Base-by-base conservation (phyloP, 129 eudicot species). In the Logfia minima region DNA sequence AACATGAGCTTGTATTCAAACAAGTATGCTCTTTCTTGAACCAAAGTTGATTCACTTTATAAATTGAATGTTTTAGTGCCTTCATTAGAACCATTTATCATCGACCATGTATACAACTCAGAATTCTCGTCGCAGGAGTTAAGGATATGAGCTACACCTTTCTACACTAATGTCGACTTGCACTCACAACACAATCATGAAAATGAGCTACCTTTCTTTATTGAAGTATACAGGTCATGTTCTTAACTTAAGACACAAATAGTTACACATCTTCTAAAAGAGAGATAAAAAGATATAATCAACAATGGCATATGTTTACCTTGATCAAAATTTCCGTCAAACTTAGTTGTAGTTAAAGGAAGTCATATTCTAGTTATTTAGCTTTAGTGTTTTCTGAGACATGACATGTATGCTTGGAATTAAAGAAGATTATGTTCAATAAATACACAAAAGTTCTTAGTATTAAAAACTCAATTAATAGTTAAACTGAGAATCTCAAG, bases 1-100 rank as follows among this genome's bases (percentile, higher is more conserved):
- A 26, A 58, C 22, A n/a, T 73, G 66, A 17, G 22, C 64, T 51
- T 66, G 52, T 14, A 76, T n/a, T 52, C 43, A 10, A 29, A 63
- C 4, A 6, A 13, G 24, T 58, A n/a, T 70, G 32, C 48, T 22
- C 62, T 70, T 52, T 69, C 61, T 52, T 76, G 32, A 32, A 75
- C 34, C 63, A 6, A 11, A 5, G 72, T 64, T 32, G 21, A 28
- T 63, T 74, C 35, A 19, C 29, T 58, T 58, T 74, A 24, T 35
- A 74, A 62, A 9, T 74, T 16, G 23, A 74, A 74, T 60, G 48
- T 4, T 59, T 45, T 59, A 60, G 7, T 74, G 48, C 14, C 21
- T 35, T 58, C 34, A 60, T 62, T 0, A 62, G 18, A 41, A 62
- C 39, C 21, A 64, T 43, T 56, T 62, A 11, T 74, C 66, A 41